Percentiles rank a stretch among this genome's conserved stretches.
phyloP scores from a whole-genome alignment of 108 stramenopile genomes.

The Chaetoceros tenuissimus region DNA sequence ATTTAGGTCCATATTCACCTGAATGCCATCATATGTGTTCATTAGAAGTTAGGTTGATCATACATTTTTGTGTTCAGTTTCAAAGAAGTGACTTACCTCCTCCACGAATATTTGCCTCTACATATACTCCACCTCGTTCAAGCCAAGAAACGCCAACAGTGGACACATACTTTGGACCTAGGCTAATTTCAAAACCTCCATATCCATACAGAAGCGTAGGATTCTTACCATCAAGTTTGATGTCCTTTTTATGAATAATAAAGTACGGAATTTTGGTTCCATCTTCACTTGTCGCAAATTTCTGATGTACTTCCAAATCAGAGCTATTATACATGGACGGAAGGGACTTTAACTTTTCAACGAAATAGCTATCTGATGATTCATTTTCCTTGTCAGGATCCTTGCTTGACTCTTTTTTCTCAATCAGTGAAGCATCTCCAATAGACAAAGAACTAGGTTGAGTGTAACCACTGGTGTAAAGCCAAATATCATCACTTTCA shows the following conservation, averaged over 20 bases:
- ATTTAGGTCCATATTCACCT: conserved; percentile 86
- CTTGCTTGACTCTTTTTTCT: conserved; percentile 10
- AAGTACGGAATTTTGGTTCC: conserved; percentile 85
- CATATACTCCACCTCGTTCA: conserved; percentile 87
- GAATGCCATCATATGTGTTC: conserved; percentile 95
- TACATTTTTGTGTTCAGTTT: no score
- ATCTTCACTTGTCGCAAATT: conserved; percentile 67
- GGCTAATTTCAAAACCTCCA: conserved; percentile 94
- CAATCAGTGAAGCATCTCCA: conserved; percentile 54
- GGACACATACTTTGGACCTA: conserved; percentile 81
- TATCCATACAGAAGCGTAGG: conserved; percentile 76
- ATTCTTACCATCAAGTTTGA: conserved; percentile 44
- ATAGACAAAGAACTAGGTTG: conserved; percentile 58
- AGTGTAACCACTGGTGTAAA: conserved; percentile 56
- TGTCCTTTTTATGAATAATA: conserved; percentile 43
- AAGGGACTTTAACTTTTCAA: conserved; percentile 46
- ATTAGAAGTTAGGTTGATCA: conserved; percentile 58
- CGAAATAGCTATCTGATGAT: conserved; percentile 38
- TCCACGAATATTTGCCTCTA: no score
- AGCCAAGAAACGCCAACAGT: conserved; percentile 77
- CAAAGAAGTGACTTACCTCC: no score
- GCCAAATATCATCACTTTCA: conserved; percentile 62
- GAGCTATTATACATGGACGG: conserved; percentile 57
- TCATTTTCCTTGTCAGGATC: conserved; percentile 5
- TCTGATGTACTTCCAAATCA: conserved; percentile 49